Evolutionary conservation across 2,329 filamentous ascomycete genomes (phyloP).

Genomic region (Botrytis aclada): DNA sequence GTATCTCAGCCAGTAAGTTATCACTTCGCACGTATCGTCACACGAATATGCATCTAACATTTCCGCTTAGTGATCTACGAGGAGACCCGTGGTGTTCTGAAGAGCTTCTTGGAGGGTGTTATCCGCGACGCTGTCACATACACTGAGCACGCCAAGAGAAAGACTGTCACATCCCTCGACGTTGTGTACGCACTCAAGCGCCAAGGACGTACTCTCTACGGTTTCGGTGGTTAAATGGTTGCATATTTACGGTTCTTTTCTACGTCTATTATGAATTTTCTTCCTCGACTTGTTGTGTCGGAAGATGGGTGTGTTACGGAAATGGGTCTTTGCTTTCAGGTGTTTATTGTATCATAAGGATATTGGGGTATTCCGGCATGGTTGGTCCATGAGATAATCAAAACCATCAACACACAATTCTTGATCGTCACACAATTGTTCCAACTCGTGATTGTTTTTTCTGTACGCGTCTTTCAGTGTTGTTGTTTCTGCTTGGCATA

Average conservation of each 20-base stretch:
- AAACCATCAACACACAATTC: conserved; percentile 18
- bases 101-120: conserved; percentile 80
- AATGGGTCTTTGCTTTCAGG: conserved; percentile 31
- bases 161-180: conserved; percentile 65
- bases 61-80: conserved; percentile 64
- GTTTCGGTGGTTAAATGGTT: conserved; percentile 58
- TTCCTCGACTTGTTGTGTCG: conserved; percentile 24
- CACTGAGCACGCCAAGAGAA: conserved; percentile 73
- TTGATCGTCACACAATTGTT: background rate
- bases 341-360: conserved; percentile 37
- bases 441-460: background rate
- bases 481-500: background rate
- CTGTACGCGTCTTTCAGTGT: background rate
- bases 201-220: conserved; percentile 65
- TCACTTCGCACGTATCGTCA: background rate
- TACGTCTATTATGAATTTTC: conserved; percentile 33
- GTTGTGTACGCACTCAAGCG: conserved; percentile 65
- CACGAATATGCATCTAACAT: conserved; percentile 36
- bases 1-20: conserved; percentile 85
- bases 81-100: conserved; percentile 79
- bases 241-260: conserved; percentile 23
- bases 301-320: conserved; percentile 29
- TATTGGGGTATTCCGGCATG: conserved; percentile 31
- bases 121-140: conserved; percentile 53
- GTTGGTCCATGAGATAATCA: conserved; percentile 31